Percentiles rank a stretch among this genome's conserved stretches.
phyloP scores from a whole-genome alignment of 148 eudicot species.

The Amaranthus cruentus region DNA sequence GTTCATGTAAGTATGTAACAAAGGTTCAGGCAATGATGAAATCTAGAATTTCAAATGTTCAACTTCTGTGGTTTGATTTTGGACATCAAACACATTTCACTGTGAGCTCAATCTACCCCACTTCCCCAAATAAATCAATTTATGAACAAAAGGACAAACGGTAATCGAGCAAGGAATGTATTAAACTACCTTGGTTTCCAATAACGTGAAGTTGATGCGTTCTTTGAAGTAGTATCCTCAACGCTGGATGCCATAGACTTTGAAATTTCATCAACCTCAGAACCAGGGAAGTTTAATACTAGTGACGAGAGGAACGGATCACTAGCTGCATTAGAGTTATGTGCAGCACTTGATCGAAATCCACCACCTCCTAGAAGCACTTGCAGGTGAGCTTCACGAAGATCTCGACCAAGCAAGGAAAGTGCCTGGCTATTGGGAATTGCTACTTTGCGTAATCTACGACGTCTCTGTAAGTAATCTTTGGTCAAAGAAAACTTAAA shows the following conservation, averaged over 20 bases:
- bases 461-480: constrained; percentile 63
- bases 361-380: constrained; percentile 77
- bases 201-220: constrained; percentile 32
- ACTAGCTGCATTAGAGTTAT: constrained; percentile 31
- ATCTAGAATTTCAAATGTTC: neutral
- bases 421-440: constrained; percentile 74
- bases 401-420: constrained; percentile 81
- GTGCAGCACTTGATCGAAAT: constrained; percentile 41
- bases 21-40: neutral
- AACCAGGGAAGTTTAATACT: constrained; percentile 54
- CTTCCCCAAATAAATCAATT: neutral
- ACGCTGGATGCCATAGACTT: constrained; percentile 52
- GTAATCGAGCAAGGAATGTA: neutral
- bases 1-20: neutral
- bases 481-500: constrained; percentile 42
- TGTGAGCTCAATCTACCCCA: neutral
- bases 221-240: constrained; percentile 49
- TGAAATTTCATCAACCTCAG: constrained; percentile 69
- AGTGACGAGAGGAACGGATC: constrained; percentile 81
- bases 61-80: neutral
- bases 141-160: too few relatives aligned
- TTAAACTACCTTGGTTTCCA: constrained; percentile 77
- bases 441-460: constrained; percentile 69
- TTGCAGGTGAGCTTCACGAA: constrained; percentile 88
- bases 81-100: too few relatives aligned